Base-by-base conservation (phyloP, 306 rosid species). In the Medicago ruthenica region DNA sequence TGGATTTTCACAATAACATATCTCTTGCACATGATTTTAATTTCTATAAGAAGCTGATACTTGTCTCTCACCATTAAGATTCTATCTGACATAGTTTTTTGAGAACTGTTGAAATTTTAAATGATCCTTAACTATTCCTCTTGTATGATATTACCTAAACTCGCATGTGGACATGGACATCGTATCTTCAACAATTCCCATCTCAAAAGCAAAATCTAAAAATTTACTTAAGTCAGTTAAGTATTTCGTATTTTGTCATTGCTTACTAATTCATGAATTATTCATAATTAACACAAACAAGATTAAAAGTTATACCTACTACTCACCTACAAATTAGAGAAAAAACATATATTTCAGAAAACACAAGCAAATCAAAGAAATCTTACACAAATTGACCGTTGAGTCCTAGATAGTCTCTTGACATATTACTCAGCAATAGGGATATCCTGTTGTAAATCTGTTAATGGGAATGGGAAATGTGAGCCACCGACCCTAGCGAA, bases 51-150 rank as follows among this genome's bases (percentile, higher is more conserved):
- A 3, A 2, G 37, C 0, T 18, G 14, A 39, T 16, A 37, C 11
- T 51, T 31, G 17, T 13, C 8, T 72, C 50, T 72, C 76, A 12
- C 67, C 54, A 14, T 72, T 39, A 55, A 72, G 66, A 55, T 55
- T 8, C 21, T 54, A 55, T 17, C 7, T 17, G 18, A 71, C 54
- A 18, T 39, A 55, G 1, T 37, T 72, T 72, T 14, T 14, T 4
- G 40, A 55, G 39, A 72, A 55, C 14, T 1, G 67, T 41, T 72
- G 22, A 21, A 21, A 21, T 12, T 10, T 4, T 21, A 72, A 57
- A 24, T 57, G 76, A 40, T 72, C 76, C 11, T 18, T 0, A 13
- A 72, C 40, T 11, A 55, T 4, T 0, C 21, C 39, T 72, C 50
- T 36, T 5, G 76, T 71, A 11, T 36, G 4, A 20, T 13, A 37